Base-by-base conservation (phyloP, 176 grass and related monocot species). In the Zea luxurians region DNA sequence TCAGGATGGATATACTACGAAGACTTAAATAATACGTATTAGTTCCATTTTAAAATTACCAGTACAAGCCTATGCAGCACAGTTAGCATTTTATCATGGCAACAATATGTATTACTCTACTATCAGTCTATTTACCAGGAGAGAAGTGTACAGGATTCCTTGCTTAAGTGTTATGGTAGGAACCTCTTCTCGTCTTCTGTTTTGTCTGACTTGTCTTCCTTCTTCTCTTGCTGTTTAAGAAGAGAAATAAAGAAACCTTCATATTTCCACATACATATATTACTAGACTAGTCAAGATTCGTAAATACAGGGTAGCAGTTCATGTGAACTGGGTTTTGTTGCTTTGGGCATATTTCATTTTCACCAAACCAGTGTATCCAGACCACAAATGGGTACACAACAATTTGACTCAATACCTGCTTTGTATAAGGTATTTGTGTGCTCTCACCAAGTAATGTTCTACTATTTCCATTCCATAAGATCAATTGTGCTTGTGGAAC, bases 201-300 rank as follows among this genome's bases (percentile, higher is more conserved):
- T 78, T 90, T 90, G 85, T 93, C 84, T 15, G 86, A 44, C 47
- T 89, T 84, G 52, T 94, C 92, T 83, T 94, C 89, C 76, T 94
- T 82, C 70, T 91, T 88, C 81, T 91, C 86, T 82, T 91, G 83
- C 89, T 91, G 83, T 27, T 27, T 27, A 27, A 27, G 55, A 73
- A 17, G 13, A 13, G 7, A 16, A 75, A 71, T 13, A 37, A 27
- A 17, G 7, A 34, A 75, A 71, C 47, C 17, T 13, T 78, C 50
- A 85, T 76, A 66, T 48, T 71, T 67, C 70, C 34, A 70, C 34
- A 86, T 10, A 20, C 27, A 55, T 21, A 60, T 0, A 40, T 45
- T 37, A 37, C 61, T 38, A 53, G 11, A 66, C 16, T 45, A 34
- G 4, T 13, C 0, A 17, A 36, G 12, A 71, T 49, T 48, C 20